These are phyloP conservation scores for Mucor racemosus DNA, from an alignment of 371 early-diverging fungal genomes.

Conservation along the genomic window DNA sequence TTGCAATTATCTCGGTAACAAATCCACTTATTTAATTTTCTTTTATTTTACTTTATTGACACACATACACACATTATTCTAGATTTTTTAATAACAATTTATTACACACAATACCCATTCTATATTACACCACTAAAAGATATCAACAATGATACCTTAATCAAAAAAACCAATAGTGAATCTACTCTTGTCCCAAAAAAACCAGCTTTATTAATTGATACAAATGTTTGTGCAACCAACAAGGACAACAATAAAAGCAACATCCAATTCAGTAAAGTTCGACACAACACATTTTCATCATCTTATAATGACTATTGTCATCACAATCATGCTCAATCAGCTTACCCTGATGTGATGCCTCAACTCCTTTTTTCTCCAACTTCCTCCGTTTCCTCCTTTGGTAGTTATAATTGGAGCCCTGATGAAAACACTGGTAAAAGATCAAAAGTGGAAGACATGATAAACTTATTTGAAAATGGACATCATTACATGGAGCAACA, in stretches of 20 bases:
- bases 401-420: slow-evolving; percentile 2
- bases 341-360: background rate
- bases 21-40: background rate
- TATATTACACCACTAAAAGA: background rate
- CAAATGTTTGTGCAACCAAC: background rate
- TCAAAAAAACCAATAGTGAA: background rate
- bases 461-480: slow-evolving; percentile 23
- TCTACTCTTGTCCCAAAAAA: background rate
- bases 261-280: background rate
- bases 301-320: background rate
- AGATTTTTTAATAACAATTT: background rate
- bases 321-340: background rate
- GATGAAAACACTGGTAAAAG: background rate
- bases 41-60: background rate
- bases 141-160: background rate
- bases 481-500: background rate
- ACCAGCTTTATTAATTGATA: background rate
- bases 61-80: background rate
- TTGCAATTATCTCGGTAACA: background rate
- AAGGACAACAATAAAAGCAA: background rate
- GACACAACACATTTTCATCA: background rate
- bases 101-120: slow-evolving; percentile 3
- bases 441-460: slow-evolving; percentile 20
- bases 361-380: slow-evolving; percentile 8
- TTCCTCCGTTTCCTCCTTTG: slow-evolving; percentile 11